Base-by-base conservation (phyloP, 805 yeast species). In the Candida andamanensis region DNA sequence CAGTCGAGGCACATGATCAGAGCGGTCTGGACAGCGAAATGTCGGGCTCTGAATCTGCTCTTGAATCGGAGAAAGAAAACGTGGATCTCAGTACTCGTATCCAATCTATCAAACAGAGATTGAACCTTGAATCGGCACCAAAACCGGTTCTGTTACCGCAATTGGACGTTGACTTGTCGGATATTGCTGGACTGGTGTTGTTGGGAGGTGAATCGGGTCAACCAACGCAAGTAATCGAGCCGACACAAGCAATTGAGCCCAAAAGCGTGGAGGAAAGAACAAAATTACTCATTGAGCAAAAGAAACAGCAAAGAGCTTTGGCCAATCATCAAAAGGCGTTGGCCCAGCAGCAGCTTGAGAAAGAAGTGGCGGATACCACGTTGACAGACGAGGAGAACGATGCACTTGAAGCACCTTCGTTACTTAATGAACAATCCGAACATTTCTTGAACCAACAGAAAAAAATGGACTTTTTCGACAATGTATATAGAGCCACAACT, bases 331-430 rank as follows among this genome's bases (percentile, higher is more conserved):
- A 37, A 22, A 36, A 30, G 21, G 11, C 8, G 11, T 11, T 19
- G 8, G n/a, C n/a, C n/a, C n/a, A n/a, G n/a, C 31, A 44, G 41
- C 24, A 43, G 39, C 32, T 61, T 16, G 56, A 56, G 29, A 54
- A 54, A 2, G 69, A 65, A 24, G 46, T 64, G 15, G 37, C 60
- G 1, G 51, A 44, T 23, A 44, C 49, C 2, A 42, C 69, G 1
- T 44, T 63, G 16, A 58, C 67, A 2, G 69, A 63, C 30, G 70
- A 63, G 36, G 70, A 65, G 33, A 43, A 57, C 14, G 70, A 62
- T 24, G 22, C 22, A 19, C 40, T 32, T 18, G 30, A 35, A 12
- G 33, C 40, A 8, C 45, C 60, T 5, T 36, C 32, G 9, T 56
- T 56, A 29, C 56, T 58, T 28, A 43, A 61, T 16, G 46, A 52